Evolutionary conservation across 78 protist species (phyloP), one percentile per base, ranked within the genome.

Genomic region (Emiliania huxleyi): DNA sequence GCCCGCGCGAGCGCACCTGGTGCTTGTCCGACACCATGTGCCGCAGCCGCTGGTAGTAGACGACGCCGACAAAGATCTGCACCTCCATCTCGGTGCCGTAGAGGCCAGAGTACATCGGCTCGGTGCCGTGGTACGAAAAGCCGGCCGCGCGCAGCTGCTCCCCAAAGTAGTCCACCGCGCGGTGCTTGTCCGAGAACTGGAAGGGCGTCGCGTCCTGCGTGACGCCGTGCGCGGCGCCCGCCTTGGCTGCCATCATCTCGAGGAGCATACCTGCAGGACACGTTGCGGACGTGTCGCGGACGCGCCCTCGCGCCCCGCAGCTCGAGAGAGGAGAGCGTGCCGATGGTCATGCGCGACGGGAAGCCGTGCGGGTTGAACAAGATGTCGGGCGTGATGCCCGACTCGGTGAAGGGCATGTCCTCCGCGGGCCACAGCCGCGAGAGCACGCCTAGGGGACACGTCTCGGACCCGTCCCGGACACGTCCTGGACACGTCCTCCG

Each of bases 321-420:
- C n/a, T n/a, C n/a, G n/a, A n/a, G n/a, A n/a, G n/a, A n/a, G n/a
- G n/a, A n/a, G n/a, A 21, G 44, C 96, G 95, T 99, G 98, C 97
- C 97, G 43, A 99, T 98, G 19, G 99, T 99, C 99, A 99, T 99
- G 56, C 99, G 98, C 22, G 99, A 98, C n/a, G 99, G 97, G 94
- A 96, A 96, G 43, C 96, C 96, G 95, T 99, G 98, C 44, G 99
- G 99, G 95, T 99, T 99, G 97, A 99, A 98, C 94, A 99, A 93
- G 48, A 98, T 94, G 91, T 99, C 92, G n/a, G 93, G 93, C 33
- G 15, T 12, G 40, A 94, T 56, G 79, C 95, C 99, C 25, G 92
- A 45, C 75, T 97, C 99, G 29, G 99, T 91, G 96, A 99, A 99
- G 38, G 99, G 99, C 99, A 99, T 99, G 94, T 99, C 97, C 85